Evolutionary conservation across 352 stramenopile species (phyloP).

Genomic region (Phytophthora meadii): DNA sequence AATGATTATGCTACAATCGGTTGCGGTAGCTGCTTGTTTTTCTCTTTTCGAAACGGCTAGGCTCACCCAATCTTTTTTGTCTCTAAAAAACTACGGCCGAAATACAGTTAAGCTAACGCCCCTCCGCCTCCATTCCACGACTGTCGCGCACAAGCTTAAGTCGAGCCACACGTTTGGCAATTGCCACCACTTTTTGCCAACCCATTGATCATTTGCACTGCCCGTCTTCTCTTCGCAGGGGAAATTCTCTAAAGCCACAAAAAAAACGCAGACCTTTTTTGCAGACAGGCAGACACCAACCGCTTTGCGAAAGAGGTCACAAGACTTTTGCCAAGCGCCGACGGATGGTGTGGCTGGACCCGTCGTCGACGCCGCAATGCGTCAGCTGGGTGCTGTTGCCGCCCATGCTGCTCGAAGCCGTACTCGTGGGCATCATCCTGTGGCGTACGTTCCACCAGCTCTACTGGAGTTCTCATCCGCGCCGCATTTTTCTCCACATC

Average conservation of each 20-base stretch:
- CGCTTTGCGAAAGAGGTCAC: conserved; percentile 1
- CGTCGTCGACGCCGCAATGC: conserved; percentile 39
- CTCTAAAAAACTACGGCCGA: conserved; percentile 14
- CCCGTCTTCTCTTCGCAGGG: conserved; percentile 19
- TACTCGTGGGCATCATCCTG: conserved; percentile 47
- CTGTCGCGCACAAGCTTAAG: conserved; percentile 6
- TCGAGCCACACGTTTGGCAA: background rate
- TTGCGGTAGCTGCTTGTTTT: conserved; percentile 13
- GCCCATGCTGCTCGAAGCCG: conserved; percentile 54
- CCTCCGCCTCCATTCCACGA: conserved; percentile 23
- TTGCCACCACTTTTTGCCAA: too few species aligned
- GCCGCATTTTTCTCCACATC: conserved; percentile 65
- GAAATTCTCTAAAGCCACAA: conserved; percentile 17
- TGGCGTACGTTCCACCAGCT: conserved; percentile 70
- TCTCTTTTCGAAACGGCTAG: conserved; percentile 27
- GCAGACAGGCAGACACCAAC: conserved; percentile 18
- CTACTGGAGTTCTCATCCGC: conserved; percentile 65
- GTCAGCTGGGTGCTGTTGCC: conserved; percentile 53
- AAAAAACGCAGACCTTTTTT: conserved; percentile 13
- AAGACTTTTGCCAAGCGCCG: background rate
- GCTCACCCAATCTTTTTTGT: conserved; percentile 22
- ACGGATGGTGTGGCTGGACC: conserved; percentile 52
- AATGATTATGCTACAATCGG: conserved; percentile 3
- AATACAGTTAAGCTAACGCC: conserved; percentile 18
- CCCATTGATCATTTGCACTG: background rate